phyloP scores from a whole-genome alignment of 805 yeast species.

The Candida nanaspora region DNA sequence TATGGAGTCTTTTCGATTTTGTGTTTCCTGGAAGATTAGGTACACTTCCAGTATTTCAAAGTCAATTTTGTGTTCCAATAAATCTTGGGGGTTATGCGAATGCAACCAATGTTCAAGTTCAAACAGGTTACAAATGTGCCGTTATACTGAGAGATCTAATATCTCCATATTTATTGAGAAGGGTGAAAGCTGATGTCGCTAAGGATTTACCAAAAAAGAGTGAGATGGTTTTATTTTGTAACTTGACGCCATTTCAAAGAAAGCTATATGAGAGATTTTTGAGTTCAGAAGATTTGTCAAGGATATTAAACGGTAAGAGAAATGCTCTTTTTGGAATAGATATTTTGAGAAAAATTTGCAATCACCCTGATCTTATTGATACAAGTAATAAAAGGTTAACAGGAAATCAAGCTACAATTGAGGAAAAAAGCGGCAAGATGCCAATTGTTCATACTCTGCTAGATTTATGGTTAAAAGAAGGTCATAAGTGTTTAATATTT shows the following conservation, averaged over 20 bases:
- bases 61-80: constrained; percentile 86
- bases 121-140: constrained; percentile 94
- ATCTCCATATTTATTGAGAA: constrained; percentile 78
- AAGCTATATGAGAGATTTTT: constrained; percentile 68
- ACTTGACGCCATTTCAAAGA: constrained; percentile 70
- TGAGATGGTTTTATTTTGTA: constrained; percentile 91
- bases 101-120: constrained; percentile 93
- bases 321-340: constrained; percentile 89
- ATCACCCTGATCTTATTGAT: constrained; percentile 83
- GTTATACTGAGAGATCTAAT: constrained; percentile 81
- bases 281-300: constrained; percentile 64
- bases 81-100: constrained; percentile 98
- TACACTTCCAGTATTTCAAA: constrained; percentile 89
- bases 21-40: constrained; percentile 93
- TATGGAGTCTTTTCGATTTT: constrained; percentile 95
- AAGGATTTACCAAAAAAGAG: constrained; percentile 87
- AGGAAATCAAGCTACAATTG: constrained; percentile 12
- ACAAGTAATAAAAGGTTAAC: constrained; percentile 28
- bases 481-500: constrained; percentile 76
- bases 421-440: constrained; percentile 75
- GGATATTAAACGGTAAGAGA: constrained; percentile 67
- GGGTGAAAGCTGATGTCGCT: constrained; percentile 92
- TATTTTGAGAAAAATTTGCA: constrained; percentile 83
- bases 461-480: constrained; percentile 68
- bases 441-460: constrained; percentile 77